Conservation (phyloP, 768 basidiomycete genomes). For the Cystofilobasidium bisporidii region DNA sequence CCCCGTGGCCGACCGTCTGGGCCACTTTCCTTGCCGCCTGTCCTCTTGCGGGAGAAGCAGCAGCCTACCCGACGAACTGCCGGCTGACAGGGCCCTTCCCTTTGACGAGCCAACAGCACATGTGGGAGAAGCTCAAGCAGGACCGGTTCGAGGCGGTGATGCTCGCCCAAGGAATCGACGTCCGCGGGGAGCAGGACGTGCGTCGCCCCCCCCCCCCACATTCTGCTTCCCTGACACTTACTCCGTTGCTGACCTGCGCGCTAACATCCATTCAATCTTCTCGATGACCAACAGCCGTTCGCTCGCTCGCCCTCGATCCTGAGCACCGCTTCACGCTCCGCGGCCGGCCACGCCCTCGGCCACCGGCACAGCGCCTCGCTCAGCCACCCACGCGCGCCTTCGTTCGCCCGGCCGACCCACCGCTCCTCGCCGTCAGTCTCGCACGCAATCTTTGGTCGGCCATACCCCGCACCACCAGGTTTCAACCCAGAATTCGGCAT, state of each 20-base stretch:
- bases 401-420: background rate
- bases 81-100: background rate
- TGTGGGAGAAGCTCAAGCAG: conserved; percentile 7
- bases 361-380: background rate
- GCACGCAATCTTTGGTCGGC: background rate
- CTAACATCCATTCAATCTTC: no score
- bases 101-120: conserved; percentile 1
- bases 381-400: no score
- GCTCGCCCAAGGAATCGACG: background rate
- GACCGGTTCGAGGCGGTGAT: background rate
- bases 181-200: background rate
- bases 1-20: background rate
- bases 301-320: no score
- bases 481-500: no score
- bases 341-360: background rate
- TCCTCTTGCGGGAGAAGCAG: no score
- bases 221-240: background rate
- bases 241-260: background rate
- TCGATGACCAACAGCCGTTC: background rate
- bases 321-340: background rate
- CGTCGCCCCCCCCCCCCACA: no score
- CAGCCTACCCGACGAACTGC: no score
- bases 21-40: no score
- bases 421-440: background rate
- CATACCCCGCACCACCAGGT: background rate